Percentiles rank a stretch among this genome's conserved stretches.
Evolutionary conservation across 345 rosid species (phyloP).

Genomic region (Angophora floribunda): DNA sequence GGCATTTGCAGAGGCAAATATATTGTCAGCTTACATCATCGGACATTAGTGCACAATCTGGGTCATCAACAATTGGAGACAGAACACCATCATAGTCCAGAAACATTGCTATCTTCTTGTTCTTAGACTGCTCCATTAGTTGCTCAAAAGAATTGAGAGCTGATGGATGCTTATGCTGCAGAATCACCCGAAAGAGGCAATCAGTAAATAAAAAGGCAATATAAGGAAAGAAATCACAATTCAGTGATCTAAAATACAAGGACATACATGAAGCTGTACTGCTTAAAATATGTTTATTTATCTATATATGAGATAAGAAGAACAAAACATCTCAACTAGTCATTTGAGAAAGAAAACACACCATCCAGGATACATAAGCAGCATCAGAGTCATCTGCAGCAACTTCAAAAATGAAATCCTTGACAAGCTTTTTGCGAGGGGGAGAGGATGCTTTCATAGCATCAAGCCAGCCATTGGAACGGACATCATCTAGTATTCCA

Average conservation of each 20-base stretch:
- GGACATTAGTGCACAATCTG: conserved; percentile 71
- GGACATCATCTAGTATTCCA: conserved; percentile 70
- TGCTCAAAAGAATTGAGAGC: conserved; percentile 60
- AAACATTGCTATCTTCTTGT: conserved; percentile 75
- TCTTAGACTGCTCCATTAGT: conserved; percentile 44
- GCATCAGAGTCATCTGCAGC: conserved; percentile 50
- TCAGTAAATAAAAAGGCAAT: background rate
- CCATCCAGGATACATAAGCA: conserved; percentile 75
- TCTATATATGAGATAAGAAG: background rate
- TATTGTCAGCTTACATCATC: conserved; percentile 39
- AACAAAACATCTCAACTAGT: background rate
- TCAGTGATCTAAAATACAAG: background rate
- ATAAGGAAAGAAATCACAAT: background rate
- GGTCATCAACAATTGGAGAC: conserved; percentile 91
- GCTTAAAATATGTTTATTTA: background rate
- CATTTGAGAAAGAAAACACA: conserved; percentile 3
- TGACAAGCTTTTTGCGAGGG: conserved; percentile 65
- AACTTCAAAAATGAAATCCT: conserved; percentile 40
- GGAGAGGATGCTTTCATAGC: conserved; percentile 97
- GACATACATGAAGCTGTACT: background rate
- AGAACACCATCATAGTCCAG: conserved; percentile 92
- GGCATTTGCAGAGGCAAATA: background rate
- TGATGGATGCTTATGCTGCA: conserved; percentile 80
- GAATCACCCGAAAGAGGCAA: background rate
- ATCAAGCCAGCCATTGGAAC: conserved; percentile 84